phyloP scores from a whole-genome alignment of 1,284 basidiomycete species.

The Coniferiporia sulphurascens region DNA sequence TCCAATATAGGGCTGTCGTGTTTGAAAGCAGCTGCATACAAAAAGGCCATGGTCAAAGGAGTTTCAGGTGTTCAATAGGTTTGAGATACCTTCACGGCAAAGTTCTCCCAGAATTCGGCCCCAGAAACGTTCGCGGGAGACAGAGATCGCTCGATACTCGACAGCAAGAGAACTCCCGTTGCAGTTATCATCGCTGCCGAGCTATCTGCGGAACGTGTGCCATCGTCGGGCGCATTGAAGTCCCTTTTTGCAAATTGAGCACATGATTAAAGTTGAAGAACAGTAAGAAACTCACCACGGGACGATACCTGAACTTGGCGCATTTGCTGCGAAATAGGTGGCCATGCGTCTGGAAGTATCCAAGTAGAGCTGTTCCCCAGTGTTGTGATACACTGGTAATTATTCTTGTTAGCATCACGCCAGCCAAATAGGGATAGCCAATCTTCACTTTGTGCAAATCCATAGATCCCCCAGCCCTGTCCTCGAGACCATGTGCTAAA shows the following conservation, averaged over 20 bases:
- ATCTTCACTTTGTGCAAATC: slow-evolving; percentile 58
- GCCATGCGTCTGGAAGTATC: slow-evolving; percentile 53
- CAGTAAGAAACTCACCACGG: slow-evolving; percentile 44
- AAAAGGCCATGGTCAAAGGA: not conserved
- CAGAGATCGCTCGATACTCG: slow-evolving; percentile 41
- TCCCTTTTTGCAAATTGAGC: slow-evolving; percentile 40
- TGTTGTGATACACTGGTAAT: slow-evolving; percentile 51
- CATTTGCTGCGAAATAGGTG: slow-evolving; percentile 48
- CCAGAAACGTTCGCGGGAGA: slow-evolving; percentile 31
- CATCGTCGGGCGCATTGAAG: slow-evolving; percentile 56
- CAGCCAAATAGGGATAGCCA: not conserved
- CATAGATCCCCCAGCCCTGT: slow-evolving; percentile 67
- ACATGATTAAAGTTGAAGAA: not conserved
- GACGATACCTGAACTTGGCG: slow-evolving; percentile 54
- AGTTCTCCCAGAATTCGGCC: slow-evolving; percentile 38
- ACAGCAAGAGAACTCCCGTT: slow-evolving; percentile 51
- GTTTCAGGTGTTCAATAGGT: not conserved
- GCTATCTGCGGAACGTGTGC: slow-evolving; percentile 58
- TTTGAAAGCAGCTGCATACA: slow-evolving; percentile 42
- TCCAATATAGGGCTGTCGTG: slow-evolving; percentile 51
- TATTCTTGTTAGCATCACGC: not conserved
- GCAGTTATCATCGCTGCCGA: slow-evolving; percentile 60
- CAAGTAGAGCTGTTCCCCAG: slow-evolving; percentile 45
- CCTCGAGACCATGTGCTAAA: slow-evolving; percentile 66
- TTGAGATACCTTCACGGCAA: slow-evolving; percentile 41